Evolutionary conservation across 2,329 filamentous ascomycete species (phyloP), one percentile per base, ranked within the genome.

Genomic region (Penicillium sp.): DNA sequence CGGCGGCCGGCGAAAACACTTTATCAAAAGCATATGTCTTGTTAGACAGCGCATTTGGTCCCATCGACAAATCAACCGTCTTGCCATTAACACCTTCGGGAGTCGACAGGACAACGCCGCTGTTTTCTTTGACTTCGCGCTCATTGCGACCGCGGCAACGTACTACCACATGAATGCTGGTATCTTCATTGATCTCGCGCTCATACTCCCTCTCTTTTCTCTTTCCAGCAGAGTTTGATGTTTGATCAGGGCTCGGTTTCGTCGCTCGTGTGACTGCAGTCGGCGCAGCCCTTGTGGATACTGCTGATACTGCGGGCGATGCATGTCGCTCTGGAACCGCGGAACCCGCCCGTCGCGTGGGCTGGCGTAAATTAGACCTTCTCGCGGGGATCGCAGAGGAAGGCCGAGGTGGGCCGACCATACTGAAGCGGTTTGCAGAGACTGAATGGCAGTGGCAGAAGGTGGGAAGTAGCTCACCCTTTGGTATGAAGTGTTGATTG

Each of bases 21-120:
- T 93, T 94, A 74, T 99, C 94, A 69, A 99, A 99, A 59, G 89
- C 87, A 70, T 99, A 99, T 0, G 90, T 89, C 76, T 97, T 97
- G 76, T 99, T 96, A 78, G 88, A 95, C 51, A 97, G 76, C 27
- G 94, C 89, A 72, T 87, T 96, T 0, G 92, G 87, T 1, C 93
- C 94, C 90, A 97, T 96, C 3, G 88, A 92, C 41, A 99, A 75
- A 60, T 95, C 88, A 21, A 99, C 85, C 32, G 81, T 83, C 66
- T 88, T 91, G 37, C 92, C 91, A 73, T 90, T 93, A 55, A 91
- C 86, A n/a, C 90, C 91, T 62, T 94, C 89, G 3, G 39, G 39
- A 10, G 92, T 93, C 20, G 83, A 86, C 8, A 99, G 85, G 1
- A 97, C 92, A 1, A 97, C 91, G 32, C 91, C 90, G 69, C 91